phyloP scores from a whole-genome alignment of 2,329 filamentous ascomycete species.

The Aulographum hederae region DNA sequence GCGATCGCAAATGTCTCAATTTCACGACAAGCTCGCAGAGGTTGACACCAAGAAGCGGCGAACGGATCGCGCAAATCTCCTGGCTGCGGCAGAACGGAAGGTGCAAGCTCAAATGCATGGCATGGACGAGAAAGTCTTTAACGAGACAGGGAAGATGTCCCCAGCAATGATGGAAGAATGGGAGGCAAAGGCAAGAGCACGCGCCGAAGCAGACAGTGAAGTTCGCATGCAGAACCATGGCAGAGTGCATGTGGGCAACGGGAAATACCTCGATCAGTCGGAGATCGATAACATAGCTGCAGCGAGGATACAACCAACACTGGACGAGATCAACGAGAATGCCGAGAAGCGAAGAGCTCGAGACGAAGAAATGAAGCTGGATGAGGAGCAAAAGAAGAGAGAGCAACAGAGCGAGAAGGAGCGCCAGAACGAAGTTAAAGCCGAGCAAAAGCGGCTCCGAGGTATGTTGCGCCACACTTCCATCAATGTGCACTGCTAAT shows the following conservation, averaged over 20 bases:
- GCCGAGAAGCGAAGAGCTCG: conserved; percentile 54
- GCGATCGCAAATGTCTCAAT: conserved; percentile 59
- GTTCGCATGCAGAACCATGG: conserved; percentile 37
- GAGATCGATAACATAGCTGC: conserved; percentile 68
- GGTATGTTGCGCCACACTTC: conserved; percentile 32
- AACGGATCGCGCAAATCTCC: conserved; percentile 54
- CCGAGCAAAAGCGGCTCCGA: conserved; percentile 29
- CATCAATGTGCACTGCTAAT: not conserved
- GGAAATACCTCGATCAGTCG: conserved; percentile 58
- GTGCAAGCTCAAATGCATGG: conserved; percentile 61
- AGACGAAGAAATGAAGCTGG: conserved; percentile 41
- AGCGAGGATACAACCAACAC: conserved; percentile 58
- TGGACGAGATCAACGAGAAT: conserved; percentile 70
- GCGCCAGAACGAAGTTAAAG: conserved; percentile 24
- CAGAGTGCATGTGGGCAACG: conserved; percentile 55
- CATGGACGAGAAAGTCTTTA: conserved; percentile 67
- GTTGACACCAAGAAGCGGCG: conserved; percentile 58
- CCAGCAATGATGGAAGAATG: conserved; percentile 54
- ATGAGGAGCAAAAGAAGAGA: conserved; percentile 46
- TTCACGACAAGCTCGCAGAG: conserved; percentile 48
- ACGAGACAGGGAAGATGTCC: conserved; percentile 55
- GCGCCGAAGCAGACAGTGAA: conserved; percentile 48
- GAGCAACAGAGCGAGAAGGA: conserved; percentile 38
- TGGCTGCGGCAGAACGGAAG: conserved; percentile 68
- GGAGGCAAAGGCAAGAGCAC: conserved; percentile 57